A percentile compares a stretch with the other conserved stretches of the same genome.
Conservation (phyloP, 2,329 filamentous ascomycete genomes). For the Trichoderma arundinaceum region DNA sequence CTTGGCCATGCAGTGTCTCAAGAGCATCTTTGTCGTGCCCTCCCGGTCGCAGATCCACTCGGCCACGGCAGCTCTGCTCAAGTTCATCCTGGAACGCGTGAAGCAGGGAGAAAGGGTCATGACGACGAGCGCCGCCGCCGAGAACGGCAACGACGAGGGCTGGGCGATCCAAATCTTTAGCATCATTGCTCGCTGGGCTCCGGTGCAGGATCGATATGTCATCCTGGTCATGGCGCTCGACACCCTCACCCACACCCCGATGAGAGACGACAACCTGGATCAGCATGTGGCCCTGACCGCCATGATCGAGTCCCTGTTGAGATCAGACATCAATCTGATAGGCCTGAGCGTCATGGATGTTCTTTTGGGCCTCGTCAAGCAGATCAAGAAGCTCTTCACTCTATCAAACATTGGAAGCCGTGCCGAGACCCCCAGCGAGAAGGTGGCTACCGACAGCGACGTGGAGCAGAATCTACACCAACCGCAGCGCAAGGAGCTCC, state of each 20-base stretch:
- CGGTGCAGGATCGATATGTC: conserved; percentile 91
- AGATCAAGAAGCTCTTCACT: conserved; percentile 79
- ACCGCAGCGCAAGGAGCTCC: conserved; percentile 65
- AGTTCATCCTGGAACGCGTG: conserved; percentile 71
- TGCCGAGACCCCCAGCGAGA: conserved; percentile 43
- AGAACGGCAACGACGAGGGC: conserved; percentile 52
- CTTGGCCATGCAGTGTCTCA: conserved; percentile 82
- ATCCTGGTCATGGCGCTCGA: conserved; percentile 86
- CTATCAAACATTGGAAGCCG: conserved; percentile 53
- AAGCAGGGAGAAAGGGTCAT: conserved; percentile 54
- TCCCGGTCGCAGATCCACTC: conserved; percentile 81
- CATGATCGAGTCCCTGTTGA: conserved; percentile 81
- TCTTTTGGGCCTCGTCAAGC: conserved; percentile 80
- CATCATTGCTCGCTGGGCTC: conserved; percentile 82
- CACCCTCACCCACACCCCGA: conserved; percentile 68
- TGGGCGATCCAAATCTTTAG: conserved; percentile 87
- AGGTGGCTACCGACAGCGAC: conserved; percentile 43
- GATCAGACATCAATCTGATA: conserved; percentile 90
- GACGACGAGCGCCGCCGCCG: conserved; percentile 54
- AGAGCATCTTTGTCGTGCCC: conserved; percentile 82
- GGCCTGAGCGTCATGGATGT: conserved; percentile 97
- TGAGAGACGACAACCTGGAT: conserved; percentile 72
- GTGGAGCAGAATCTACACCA: conserved; percentile 42
- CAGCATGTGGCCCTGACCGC: conserved; percentile 77
- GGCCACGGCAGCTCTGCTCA: conserved; percentile 74